Evolutionary conservation across 2,329 filamentous ascomycete species (phyloP).

Genomic region (Neofusicoccum laricinum): DNA sequence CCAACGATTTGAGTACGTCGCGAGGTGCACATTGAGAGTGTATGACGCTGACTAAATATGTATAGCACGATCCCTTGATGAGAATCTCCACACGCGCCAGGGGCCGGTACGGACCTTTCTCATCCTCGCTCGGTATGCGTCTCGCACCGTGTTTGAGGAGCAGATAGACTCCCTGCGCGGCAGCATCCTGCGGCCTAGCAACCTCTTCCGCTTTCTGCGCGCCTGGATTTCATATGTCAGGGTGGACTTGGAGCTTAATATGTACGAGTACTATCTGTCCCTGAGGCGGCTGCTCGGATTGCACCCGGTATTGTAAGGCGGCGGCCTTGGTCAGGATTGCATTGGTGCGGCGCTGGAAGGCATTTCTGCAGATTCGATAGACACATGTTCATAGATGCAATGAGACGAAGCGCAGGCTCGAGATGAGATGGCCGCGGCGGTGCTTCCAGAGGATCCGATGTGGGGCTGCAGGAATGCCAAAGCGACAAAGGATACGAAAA

Average conservation of each 20-base stretch:
- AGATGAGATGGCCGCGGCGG: neutral
- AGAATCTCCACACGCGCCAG: slow-evolving; percentile 74
- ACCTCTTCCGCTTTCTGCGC: slow-evolving; percentile 48
- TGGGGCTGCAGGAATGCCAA: neutral
- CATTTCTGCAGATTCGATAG: neutral
- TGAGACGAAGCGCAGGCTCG: neutral
- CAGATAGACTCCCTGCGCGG: slow-evolving; percentile 53
- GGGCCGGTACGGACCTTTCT: slow-evolving; percentile 62
- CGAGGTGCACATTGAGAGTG: neutral
- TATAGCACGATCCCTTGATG: slow-evolving; percentile 77
- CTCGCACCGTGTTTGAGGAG: slow-evolving; percentile 61
- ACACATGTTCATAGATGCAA: neutral
- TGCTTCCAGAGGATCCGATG: neutral
- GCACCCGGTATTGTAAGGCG: slow-evolving; percentile 23
- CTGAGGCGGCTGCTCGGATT: slow-evolving; percentile 51
- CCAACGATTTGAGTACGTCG: slow-evolving; percentile 78
- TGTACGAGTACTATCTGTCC: slow-evolving; percentile 58
- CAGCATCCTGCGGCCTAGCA: slow-evolving; percentile 52
- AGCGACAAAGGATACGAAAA: neutral
- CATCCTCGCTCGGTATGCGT: slow-evolving; percentile 63
- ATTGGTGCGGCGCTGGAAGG: neutral
- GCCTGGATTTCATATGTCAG: slow-evolving; percentile 55
- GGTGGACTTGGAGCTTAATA: slow-evolving; percentile 56
- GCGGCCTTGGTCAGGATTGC: neutral
- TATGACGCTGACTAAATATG: neutral